Evolutionary conservation across 768 basidiomycete species (phyloP), one percentile per base, ranked within the genome.

Genomic region (Termitomyces bulborhizus): DNA sequence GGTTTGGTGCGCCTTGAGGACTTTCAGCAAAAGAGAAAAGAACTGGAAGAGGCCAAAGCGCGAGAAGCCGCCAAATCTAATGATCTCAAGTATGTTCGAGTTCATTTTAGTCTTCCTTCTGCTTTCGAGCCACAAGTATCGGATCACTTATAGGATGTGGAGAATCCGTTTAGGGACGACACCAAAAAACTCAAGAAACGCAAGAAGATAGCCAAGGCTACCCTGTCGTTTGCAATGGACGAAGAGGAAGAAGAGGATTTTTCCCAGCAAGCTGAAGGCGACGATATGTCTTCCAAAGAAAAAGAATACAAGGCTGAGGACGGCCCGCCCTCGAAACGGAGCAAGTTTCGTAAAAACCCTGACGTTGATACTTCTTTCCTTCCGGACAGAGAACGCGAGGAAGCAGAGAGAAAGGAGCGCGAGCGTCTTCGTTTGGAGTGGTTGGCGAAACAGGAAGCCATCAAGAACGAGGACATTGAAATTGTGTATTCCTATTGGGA

Each of bases 401-500:
- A 95, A 66, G 82, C 83, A 7, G 97, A 99, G 69, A 82, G 95
- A 15, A 80, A 80, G 56, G 88, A 94, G 68, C 78, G 96, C 39
- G 97, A 99, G 67, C 81, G 88, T 48, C 76, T 99, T 40, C 79
- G 97, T 2, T 79, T 93, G 57, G 85, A 97, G 68, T 99, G 95
- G 94, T 75, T 98, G 79, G 86, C 68, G 53, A 80, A 76, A 60
- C 80, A 81, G 60, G 81, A 82, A 57, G 76, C 84, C 24, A 80
- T 87, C 53, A 81, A 81, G 65, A 68, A 73, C 32, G 81, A 82
- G 56, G 86, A 89, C 21, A 90, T 99, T 52, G 97, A 98, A 69
- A 80, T 99, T 54, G 87, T 87, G 0, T 99, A 98, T 66, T 97
- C 93, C 0, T 99, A 86, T 69, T 99, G 97, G 97, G 97, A 99